Conservation (phyloP, 768 basidiomycete genomes). For the Podaxis sp. region DNA sequence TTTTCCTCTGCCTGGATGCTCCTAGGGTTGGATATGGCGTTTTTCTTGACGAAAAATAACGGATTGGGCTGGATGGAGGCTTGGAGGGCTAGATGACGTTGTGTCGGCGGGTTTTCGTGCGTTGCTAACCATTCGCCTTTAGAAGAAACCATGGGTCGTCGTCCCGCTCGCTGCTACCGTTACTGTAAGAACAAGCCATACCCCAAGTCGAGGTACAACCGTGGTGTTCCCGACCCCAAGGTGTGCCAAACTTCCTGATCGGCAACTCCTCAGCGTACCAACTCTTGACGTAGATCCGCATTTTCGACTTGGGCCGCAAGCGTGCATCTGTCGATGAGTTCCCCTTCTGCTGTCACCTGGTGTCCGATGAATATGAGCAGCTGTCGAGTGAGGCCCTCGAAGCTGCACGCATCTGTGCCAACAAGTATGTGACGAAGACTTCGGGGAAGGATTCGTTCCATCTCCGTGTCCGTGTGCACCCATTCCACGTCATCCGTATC, state of each 20-base stretch:
- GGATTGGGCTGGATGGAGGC: constrained; percentile 13
- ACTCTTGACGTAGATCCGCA: constrained; percentile 69
- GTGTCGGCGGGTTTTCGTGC: neutral
- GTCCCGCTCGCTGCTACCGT: constrained; percentile 96
- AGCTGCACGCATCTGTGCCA: constrained; percentile 98
- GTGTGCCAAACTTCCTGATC: constrained; percentile 34
- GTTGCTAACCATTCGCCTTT: constrained; percentile 7
- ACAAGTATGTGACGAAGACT: constrained; percentile 99
- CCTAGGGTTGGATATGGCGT: neutral
- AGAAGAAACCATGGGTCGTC: constrained; percentile 77
- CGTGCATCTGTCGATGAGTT: constrained; percentile 97
- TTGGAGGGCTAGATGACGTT: constrained; percentile 16
- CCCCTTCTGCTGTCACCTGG: constrained; percentile 94
- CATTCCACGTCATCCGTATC: constrained; percentile 98
- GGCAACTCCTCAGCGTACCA: neutral
- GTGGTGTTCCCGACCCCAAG: constrained; percentile 97
- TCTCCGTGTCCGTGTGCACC: constrained; percentile 93
- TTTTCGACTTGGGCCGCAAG: constrained; percentile 95
- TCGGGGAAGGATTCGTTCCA: constrained; percentile 99
- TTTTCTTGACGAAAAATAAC: neutral
- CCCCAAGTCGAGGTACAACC: constrained; percentile 94
- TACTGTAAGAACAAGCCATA: constrained; percentile 99
- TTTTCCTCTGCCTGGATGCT: neutral
- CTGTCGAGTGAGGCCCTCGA: constrained; percentile 94
- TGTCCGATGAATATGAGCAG: constrained; percentile 98